Conservation (phyloP, 208 protist species). For the Leishmania gerbilli region DNA sequence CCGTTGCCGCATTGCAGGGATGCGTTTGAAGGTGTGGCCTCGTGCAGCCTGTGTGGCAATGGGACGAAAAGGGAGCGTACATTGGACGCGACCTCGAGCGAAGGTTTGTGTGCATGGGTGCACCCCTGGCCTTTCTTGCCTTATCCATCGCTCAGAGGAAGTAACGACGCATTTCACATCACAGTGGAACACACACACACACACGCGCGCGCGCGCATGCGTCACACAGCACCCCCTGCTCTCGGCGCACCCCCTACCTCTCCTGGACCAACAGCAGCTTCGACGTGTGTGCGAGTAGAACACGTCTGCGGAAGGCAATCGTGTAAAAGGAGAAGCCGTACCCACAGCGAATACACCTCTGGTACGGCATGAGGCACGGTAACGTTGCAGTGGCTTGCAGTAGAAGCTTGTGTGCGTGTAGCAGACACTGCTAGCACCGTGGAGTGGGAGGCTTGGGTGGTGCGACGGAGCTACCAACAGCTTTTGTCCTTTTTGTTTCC, state of each 20-base stretch:
- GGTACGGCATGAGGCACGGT: background rate
- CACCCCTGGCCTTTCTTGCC: background rate
- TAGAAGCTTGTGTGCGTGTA: background rate
- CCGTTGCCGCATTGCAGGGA: background rate
- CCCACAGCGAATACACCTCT: background rate
- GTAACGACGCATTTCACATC: slow-evolving; percentile 4
- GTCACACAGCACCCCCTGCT: background rate
- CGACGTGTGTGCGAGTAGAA: background rate
- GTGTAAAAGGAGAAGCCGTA: background rate
- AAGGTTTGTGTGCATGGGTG: background rate
- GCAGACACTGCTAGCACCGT: background rate
- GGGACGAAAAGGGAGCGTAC: background rate
- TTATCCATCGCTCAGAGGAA: background rate
- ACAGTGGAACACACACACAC: background rate
- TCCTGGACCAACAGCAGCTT: background rate
- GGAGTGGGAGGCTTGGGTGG: background rate
- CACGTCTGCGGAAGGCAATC: background rate
- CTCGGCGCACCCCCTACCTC: background rate
- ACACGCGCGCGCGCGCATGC: background rate
- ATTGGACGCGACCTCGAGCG: background rate
- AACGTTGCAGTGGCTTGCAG: background rate
- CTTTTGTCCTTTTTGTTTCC: slow-evolving; percentile 3
- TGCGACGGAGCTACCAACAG: background rate
- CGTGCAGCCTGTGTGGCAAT: background rate
- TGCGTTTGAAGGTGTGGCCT: too few relatives aligned